Evolutionary conservation across 345 rosid species (phyloP).

Genomic region (Lumnitzera littorea): DNA sequence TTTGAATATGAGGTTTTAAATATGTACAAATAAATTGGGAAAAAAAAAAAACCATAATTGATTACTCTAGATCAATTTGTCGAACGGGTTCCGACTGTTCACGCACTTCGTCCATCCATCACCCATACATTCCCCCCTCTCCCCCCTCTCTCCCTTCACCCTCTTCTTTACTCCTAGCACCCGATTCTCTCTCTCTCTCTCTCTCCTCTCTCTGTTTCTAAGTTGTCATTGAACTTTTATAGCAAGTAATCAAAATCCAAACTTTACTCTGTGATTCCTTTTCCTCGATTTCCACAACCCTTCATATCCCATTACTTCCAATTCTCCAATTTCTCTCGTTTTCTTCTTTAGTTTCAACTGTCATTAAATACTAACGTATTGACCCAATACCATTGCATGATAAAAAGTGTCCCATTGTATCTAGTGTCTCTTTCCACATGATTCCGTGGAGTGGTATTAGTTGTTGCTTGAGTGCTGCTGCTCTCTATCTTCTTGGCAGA

Average conservation of each 20-base stretch:
- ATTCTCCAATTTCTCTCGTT: neutral
- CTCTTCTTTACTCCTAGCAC: conserved; percentile 19
- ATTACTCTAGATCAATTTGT: too few species aligned
- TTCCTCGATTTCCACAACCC: neutral
- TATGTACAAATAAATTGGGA: too few species aligned
- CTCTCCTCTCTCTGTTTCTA: too few species aligned
- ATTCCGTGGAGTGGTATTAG: conserved; percentile 85
- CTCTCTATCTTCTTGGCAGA: conserved; percentile 81
- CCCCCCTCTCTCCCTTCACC: conserved; percentile 6
- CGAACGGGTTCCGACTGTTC: neutral
- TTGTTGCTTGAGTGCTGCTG: conserved; percentile 90
- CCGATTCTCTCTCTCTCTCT: conserved; percentile 19
- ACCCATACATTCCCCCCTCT: neutral
- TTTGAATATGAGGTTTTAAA: too few species aligned
- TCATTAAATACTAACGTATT: too few species aligned
- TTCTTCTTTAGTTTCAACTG: neutral
- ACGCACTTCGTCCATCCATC: neutral
- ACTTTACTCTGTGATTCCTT: neutral
- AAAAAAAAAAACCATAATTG: too few species aligned
- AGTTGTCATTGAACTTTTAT: too few species aligned
- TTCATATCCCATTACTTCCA: neutral
- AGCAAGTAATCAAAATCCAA: too few species aligned
- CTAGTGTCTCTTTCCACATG: conserved; percentile 12
- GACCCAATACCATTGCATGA: too few species aligned
- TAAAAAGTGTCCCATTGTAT: too few species aligned